A percentile compares a stretch with the other conserved stretches of the same genome.
Conservation (phyloP, 129 eudicot genomes). For the Lonicera japonica region DNA sequence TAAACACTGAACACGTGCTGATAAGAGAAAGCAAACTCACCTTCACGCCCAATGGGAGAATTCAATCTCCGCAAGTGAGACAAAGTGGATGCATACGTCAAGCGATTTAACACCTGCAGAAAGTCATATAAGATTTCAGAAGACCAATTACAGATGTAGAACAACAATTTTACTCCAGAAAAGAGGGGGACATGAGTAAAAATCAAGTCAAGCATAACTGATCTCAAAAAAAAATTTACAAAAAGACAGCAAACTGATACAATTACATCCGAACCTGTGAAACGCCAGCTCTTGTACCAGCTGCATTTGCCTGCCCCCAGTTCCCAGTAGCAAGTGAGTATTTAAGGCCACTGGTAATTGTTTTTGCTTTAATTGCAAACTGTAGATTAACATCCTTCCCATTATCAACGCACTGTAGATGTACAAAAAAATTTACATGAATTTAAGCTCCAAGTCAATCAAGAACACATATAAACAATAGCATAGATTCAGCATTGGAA, state of each 20-base stretch:
- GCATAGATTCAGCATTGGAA: not conserved
- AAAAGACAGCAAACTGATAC: not conserved
- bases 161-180: not conserved
- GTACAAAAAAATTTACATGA: not conserved
- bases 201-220: not conserved
- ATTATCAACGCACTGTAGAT: constrained; percentile 66
- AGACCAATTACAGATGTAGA: not conserved
- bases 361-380: constrained; percentile 97
- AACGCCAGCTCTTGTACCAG: constrained; percentile 95
- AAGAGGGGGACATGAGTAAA: not conserved
- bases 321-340: constrained; percentile 97
- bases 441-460: not conserved
- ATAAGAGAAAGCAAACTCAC: constrained; percentile 16
- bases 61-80: constrained; percentile 87
- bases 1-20: too few species aligned
- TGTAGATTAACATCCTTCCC: constrained; percentile 92
- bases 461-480: not conserved
- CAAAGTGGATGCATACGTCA: constrained; percentile 93
- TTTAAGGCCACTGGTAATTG: constrained; percentile 91
- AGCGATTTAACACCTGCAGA: constrained; percentile 79
- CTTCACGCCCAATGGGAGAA: constrained; percentile 98
- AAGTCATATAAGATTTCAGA: not conserved
- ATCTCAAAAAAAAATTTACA: not conserved
- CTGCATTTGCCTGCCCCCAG: constrained; percentile 99
- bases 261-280: constrained; percentile 47